Base-by-base conservation (phyloP, 1,284 basidiomycete genomes). In the Chondrostereum purpureum region DNA sequence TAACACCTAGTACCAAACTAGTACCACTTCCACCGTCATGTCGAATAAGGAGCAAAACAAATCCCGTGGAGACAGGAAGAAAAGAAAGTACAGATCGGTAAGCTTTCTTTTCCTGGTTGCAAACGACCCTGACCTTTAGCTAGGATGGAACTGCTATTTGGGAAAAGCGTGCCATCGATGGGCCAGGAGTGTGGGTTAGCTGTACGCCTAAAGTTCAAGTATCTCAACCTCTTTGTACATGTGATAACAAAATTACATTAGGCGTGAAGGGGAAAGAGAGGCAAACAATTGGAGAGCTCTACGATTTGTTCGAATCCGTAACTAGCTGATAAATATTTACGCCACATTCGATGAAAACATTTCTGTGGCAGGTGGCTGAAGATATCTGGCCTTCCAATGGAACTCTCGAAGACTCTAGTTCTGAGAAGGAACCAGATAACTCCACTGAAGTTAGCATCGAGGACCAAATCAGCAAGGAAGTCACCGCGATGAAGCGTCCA, bases 151-250 rank as follows among this genome's bases (percentile, higher is more conserved):
- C 78, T 1, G 72, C 80, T 6, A 71, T 81, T 18, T 82, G 81
- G 78, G 70, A 63, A 18, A 83, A 78, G 56, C 65, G 73, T 43
- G 62, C 67, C 14, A 75, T 90, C 45, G 80, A 85, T 48, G 86
- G 87, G 4, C 88, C 88, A 31, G 87, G 87, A 17, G 66, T 90
- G 13, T 90, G 88, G 88, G 80, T 79, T 4, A 88, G 80, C 53
- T 89, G 86, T 73, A 56, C 54, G 70, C 53, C 21, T 21, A 16
- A 14, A 4, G 8, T 42, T 42, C 10, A 14, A 19, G 6, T 12
- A 22, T n/a, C n/a, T n/a, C n/a, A n/a, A n/a, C n/a, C n/a, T n/a
- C n/a, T 40, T 24, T 5, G 41, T 12, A 23, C 43, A 37, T 5
- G 2, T 22, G 2, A 19, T 39, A 47, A 39, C 45, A 14, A 39